Conservation (phyloP, 1,284 basidiomycete genomes). For the Cutaneotrichosporon sp. region DNA sequence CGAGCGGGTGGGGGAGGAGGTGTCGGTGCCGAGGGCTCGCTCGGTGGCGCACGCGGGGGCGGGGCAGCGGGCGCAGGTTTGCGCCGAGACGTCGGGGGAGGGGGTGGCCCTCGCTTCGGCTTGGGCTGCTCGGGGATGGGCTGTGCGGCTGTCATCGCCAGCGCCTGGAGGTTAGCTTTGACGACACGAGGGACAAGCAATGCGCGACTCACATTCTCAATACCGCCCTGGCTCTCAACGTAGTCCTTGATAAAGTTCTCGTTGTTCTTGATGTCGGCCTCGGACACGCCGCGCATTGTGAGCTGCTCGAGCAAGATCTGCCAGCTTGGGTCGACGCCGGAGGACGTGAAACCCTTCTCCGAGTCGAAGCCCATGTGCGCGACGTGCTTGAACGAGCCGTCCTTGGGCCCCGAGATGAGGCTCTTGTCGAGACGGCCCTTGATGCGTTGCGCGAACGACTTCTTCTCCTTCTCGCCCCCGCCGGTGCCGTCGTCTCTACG, state of each 20-base stretch:
- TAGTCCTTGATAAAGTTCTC: constrained; percentile 89
- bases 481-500: constrained; percentile 15
- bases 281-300: constrained; percentile 68
- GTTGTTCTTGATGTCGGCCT: constrained; percentile 67
- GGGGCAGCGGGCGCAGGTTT: constrained; percentile 56
- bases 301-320: constrained; percentile 72
- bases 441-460: constrained; percentile 59
- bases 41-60: constrained; percentile 53
- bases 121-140: constrained; percentile 10
- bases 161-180: constrained; percentile 11
- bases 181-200: not conserved
- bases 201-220: constrained; percentile 25
- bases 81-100: constrained; percentile 50
- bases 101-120: constrained; percentile 27
- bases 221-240: constrained; percentile 63
- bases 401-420: constrained; percentile 78
- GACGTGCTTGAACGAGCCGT: constrained; percentile 82
- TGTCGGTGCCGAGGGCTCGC: constrained; percentile 62
- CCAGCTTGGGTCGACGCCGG: constrained; percentile 93
- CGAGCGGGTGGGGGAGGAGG: too few relatives aligned
- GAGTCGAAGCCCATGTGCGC: constrained; percentile 94
- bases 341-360: constrained; percentile 80
- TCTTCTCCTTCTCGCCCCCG: constrained; percentile 41
- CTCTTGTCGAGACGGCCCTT: constrained; percentile 81
- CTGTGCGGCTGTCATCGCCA: constrained; percentile 7